A percentile compares a stretch with the other conserved stretches of the same genome.
phyloP scores from a whole-genome alignment of 1,139 yeast species.

The Yamadazyma taylorii region DNA sequence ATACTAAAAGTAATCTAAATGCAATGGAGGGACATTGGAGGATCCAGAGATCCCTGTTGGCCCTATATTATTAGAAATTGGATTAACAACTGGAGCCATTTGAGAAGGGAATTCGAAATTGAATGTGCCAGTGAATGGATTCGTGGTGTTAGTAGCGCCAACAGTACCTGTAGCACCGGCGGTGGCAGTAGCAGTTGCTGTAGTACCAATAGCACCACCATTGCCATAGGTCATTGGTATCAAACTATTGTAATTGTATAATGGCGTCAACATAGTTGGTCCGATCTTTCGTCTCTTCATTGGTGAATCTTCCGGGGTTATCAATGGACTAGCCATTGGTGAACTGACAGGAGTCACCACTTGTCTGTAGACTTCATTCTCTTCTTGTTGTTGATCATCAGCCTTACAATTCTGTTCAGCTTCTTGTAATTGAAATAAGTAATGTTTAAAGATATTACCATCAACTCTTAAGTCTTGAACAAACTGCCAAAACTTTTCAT shows the following conservation, averaged over 20 bases:
- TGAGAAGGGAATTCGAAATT: not conserved
- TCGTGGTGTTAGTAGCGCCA: too few species aligned
- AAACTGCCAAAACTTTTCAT: conserved; percentile 27
- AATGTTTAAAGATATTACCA: conserved; percentile 2
- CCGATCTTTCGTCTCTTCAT: conserved; percentile 2
- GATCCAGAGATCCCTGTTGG: too few species aligned
- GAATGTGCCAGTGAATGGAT: conserved; percentile 1
- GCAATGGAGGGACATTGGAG: conserved; percentile 5
- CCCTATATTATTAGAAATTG: too few species aligned
- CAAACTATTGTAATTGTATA: conserved; percentile 1
- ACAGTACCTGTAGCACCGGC: too few species aligned
- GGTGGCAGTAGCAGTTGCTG: too few species aligned
- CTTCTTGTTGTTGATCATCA: too few species aligned
- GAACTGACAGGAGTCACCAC: conserved; percentile 2
- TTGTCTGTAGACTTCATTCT: not conserved
- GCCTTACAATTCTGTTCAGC: not conserved
- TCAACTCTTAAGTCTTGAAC: not conserved
- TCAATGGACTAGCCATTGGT: conserved; percentile 8
- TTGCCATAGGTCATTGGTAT: not conserved
- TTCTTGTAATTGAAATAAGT: not conserved
- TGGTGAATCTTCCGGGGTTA: conserved; percentile 9
- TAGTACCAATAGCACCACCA: too few species aligned
- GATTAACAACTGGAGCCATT: not conserved
- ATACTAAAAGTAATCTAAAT: conserved; percentile 6
- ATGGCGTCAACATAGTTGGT: not conserved